Base-by-base conservation (phyloP, 2,329 filamentous ascomycete species). In the Sodiomyces alkalinus region DNA sequence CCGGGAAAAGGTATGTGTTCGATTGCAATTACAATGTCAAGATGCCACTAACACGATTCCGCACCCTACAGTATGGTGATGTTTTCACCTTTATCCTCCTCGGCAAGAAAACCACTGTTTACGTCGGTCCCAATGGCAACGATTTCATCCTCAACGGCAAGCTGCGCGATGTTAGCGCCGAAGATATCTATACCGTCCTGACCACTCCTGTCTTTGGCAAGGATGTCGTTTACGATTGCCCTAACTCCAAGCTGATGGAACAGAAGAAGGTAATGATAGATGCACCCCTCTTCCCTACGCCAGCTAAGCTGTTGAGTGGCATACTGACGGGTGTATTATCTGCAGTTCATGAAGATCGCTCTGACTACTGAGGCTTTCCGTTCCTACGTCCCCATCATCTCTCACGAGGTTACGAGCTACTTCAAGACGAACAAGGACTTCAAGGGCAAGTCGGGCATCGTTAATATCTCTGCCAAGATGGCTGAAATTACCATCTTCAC, bases 261-360 rank as follows among this genome's bases (percentile, higher is more conserved):
- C 83, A 92, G 63, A 92, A 92, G 64, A 90, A 87, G 72, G 80
- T 85, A 51, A 37, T n/a, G n/a, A n/a, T n/a, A n/a, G n/a, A n/a
- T n/a, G n/a, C n/a, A n/a, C n/a, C n/a, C n/a, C n/a, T n/a, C n/a
- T n/a, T 55, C 13, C 12, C 24, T 4, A 15, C 11, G 9, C 19
- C 13, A 17, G 12, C 17, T 26, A n/a, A n/a, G n/a, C n/a, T n/a
- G n/a, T n/a, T n/a, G n/a, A n/a, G n/a, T n/a, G n/a, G n/a, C n/a
- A n/a, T n/a, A n/a, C n/a, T n/a, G n/a, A n/a, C n/a, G n/a, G n/a
- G n/a, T n/a, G n/a, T n/a, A n/a, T n/a, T n/a, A n/a, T n/a, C 14
- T 35, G 28, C 34, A 70, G 76, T 83, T 86, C 46, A 80, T 85
- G 72, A 86, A 86, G 53, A 72, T 78, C 42, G 78, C 77, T 36